Conservation (phyloP, 805 yeast genomes). For the Candida easanensis region DNA sequence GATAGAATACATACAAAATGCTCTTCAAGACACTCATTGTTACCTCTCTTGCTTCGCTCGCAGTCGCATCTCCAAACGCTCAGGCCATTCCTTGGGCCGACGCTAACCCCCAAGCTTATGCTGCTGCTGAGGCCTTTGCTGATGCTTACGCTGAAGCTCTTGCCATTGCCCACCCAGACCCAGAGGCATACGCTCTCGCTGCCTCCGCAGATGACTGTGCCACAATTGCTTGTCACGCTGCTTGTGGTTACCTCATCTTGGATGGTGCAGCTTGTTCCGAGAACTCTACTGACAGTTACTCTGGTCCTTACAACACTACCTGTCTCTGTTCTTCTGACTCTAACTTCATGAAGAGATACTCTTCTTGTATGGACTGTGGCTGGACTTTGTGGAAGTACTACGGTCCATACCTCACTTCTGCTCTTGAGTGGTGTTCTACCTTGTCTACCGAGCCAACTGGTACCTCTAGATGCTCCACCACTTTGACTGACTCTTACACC, state of each 20-base stretch:
- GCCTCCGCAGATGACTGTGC: slow-evolving; percentile 31
- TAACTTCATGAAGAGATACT: slow-evolving; percentile 27
- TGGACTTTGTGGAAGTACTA: slow-evolving; percentile 38
- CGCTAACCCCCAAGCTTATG: slow-evolving; percentile 18
- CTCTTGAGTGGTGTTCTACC: slow-evolving; percentile 30
- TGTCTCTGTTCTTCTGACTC: slow-evolving; percentile 32
- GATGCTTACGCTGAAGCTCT: slow-evolving; percentile 24
- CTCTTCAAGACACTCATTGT: slow-evolving; percentile 4
- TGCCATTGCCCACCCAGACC: slow-evolving; percentile 30
- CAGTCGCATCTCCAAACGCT: slow-evolving; percentile 10
- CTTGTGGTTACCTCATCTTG: slow-evolving; percentile 32
- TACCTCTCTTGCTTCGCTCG: slow-evolving; percentile 2
- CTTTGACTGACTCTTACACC: slow-evolving; percentile 18
- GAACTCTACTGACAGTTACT: slow-evolving; percentile 18
- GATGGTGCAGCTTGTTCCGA: slow-evolving; percentile 28
- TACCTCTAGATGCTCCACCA: slow-evolving; percentile 27
- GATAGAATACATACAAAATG: neutral
- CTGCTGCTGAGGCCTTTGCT: slow-evolving; percentile 25
- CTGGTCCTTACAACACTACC: slow-evolving; percentile 28
- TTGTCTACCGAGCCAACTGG: slow-evolving; percentile 35
- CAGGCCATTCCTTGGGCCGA: slow-evolving; percentile 20
- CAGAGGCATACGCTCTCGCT: slow-evolving; percentile 28
- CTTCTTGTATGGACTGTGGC: slow-evolving; percentile 36
- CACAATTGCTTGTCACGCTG: slow-evolving; percentile 31
- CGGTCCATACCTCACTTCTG: slow-evolving; percentile 28